Percentiles rank a stretch among this genome's conserved stretches.
Conservation (phyloP, 441 rosid species). For the Aquilaria agallochum region DNA sequence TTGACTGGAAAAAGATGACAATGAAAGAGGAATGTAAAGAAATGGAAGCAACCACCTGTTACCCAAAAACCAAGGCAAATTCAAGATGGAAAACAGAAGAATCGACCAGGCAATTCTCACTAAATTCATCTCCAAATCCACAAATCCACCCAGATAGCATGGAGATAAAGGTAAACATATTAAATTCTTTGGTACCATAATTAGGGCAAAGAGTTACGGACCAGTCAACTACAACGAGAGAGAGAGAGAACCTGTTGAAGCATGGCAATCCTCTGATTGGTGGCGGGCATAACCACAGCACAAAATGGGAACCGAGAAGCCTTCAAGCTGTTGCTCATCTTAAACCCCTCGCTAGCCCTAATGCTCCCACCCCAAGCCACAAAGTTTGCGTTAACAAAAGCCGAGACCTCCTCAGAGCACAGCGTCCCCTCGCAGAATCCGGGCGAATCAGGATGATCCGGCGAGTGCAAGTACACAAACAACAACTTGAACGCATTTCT, state of each 20-base stretch:
- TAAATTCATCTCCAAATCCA: too few relatives aligned
- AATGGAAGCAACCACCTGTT: too few relatives aligned
- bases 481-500: conserved; percentile 66
- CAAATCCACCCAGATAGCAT: too few relatives aligned
- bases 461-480: conserved; percentile 94
- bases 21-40: too few relatives aligned
- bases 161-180: not conserved
- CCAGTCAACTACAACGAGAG: not conserved
- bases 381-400: conserved; percentile 87
- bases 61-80: too few relatives aligned
- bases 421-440: conserved; percentile 70
- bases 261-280: conserved; percentile 88
- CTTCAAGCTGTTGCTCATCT: conserved; percentile 98
- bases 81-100: too few relatives aligned
- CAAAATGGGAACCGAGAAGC: conserved; percentile 92
- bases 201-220: too few relatives aligned
- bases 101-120: too few relatives aligned
- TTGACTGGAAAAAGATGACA: too few relatives aligned
- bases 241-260: conserved; percentile 73
- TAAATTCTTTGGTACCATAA: not conserved
- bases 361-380: conserved; percentile 95
- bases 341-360: conserved; percentile 94
- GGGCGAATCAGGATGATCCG: conserved; percentile 89
- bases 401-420: conserved; percentile 53
- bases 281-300: conserved; percentile 94